Evolutionary conservation across 2,329 filamentous ascomycete species (phyloP).

Genomic region (Apiospora saccharicola): DNA sequence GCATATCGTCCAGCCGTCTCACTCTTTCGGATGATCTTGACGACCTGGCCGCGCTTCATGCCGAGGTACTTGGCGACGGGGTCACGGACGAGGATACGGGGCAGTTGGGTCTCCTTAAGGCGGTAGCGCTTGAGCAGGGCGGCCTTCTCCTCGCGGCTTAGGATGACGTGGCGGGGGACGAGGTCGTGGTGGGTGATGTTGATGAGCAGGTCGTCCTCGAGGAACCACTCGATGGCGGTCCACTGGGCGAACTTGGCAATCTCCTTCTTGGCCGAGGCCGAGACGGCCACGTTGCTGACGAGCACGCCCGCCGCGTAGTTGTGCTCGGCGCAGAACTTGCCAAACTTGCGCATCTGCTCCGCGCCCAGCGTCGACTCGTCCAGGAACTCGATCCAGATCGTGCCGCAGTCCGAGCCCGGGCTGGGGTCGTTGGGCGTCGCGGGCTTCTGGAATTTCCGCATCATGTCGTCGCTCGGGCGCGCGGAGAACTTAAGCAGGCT

Average conservation of each 20-base stretch:
- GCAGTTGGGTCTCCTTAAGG: constrained; percentile 96
- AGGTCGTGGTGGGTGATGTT: constrained; percentile 99
- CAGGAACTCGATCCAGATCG: constrained; percentile 93
- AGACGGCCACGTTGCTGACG: constrained; percentile 83
- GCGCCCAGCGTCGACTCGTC: constrained; percentile 81
- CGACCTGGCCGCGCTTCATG: constrained; percentile 88
- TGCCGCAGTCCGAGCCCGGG: constrained; percentile 78
- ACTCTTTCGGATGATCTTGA: constrained; percentile 96
- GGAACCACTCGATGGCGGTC: constrained; percentile 90
- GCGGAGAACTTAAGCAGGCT: constrained; percentile 87
- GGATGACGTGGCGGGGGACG: constrained; percentile 89
- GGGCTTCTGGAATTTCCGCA: constrained; percentile 80
- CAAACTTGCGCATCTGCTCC: constrained; percentile 90
- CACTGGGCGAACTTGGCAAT: constrained; percentile 78
- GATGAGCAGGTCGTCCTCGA: constrained; percentile 93
- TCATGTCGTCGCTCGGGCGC: constrained; percentile 83
- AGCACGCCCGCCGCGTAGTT: constrained; percentile 92
- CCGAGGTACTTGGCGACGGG: constrained; percentile 93
- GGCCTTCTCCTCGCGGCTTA: constrained; percentile 89
- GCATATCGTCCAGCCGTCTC: constrained; percentile 97
- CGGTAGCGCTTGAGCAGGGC: constrained; percentile 88
- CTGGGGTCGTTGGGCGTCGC: constrained; percentile 73
- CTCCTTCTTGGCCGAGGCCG: constrained; percentile 85
- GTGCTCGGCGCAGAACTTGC: constrained; percentile 79
- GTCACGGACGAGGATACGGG: constrained; percentile 88